These are phyloP conservation scores for Fonsecaea pugnacius DNA, from an alignment of 2,329 filamentous ascomycete genomes.

Conservation along the genomic window DNA sequence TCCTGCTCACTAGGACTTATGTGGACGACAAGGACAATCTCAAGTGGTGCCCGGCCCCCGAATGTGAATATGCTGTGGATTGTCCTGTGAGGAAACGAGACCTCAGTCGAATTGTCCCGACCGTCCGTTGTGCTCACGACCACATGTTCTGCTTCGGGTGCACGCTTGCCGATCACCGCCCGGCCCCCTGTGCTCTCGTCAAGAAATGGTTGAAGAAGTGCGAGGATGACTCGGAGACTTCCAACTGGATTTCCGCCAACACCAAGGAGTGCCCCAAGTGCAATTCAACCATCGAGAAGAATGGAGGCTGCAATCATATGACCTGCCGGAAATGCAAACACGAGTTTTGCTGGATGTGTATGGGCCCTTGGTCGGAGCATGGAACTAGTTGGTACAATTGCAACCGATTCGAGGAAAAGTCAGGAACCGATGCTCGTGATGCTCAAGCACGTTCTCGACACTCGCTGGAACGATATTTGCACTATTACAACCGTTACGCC, in stretches of 20 bases:
- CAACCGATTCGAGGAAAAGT: constrained; percentile 96
- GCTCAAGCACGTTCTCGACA: constrained; percentile 89
- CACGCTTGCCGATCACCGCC: constrained; percentile 85
- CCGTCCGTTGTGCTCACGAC: constrained; percentile 81
- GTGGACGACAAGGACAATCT: constrained; percentile 95
- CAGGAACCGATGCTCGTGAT: constrained; percentile 84
- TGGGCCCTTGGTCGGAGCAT: constrained; percentile 98
- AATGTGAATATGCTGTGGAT: constrained; percentile 91
- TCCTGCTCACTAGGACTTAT: constrained; percentile 88
- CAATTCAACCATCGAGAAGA: constrained; percentile 97
- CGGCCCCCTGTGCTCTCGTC: constrained; percentile 85
- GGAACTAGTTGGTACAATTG: constrained; percentile 99
- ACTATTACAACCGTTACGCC: constrained; percentile 99
- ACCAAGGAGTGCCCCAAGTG: constrained; percentile 98
- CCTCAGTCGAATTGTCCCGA: constrained; percentile 81
- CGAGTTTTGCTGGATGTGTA: constrained; percentile 99
- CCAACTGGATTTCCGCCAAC: constrained; percentile 99
- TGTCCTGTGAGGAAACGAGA: constrained; percentile 88
- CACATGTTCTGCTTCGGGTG: constrained; percentile 96
- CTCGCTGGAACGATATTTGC: constrained; percentile 91
- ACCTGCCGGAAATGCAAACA: constrained; percentile 94
- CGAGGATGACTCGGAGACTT: constrained; percentile 95
- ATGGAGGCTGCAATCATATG: constrained; percentile 98
- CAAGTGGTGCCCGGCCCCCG: constrained; percentile 98
- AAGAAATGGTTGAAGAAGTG: constrained; percentile 98